Evolutionary conservation across 768 basidiomycete species (phyloP).

Genomic region (Boletus sensibilis): DNA sequence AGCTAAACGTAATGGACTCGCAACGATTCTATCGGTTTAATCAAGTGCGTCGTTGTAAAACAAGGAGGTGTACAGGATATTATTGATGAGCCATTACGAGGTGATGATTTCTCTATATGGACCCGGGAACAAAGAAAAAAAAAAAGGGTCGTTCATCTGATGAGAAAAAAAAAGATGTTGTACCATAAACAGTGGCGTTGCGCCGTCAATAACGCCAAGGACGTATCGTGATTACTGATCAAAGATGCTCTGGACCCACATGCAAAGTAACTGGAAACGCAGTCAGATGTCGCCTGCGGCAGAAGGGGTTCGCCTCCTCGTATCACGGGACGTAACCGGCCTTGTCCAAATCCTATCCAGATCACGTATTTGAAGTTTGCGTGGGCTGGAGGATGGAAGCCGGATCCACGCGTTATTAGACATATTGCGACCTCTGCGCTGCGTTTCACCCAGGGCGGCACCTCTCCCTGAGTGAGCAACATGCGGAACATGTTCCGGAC

Average conservation of each 20-base stretch:
- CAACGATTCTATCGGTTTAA: neutral
- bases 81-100: constrained; percentile 10
- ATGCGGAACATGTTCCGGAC: constrained; percentile 7
- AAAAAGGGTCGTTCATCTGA: constrained; percentile 10
- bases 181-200: constrained; percentile 2
- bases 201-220: neutral
- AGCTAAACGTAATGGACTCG: constrained; percentile 1
- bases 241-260: constrained; percentile 9
- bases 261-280: constrained; percentile 4
- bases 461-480: constrained; percentile 1
- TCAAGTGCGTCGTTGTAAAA: constrained; percentile 10
- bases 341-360: constrained; percentile 24
- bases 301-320: constrained; percentile 33
- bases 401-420: constrained; percentile 11
- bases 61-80: constrained; percentile 3
- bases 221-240: constrained; percentile 11
- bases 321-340: constrained; percentile 25
- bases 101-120: neutral
- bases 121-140: constrained; percentile 4
- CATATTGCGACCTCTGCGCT: constrained; percentile 12
- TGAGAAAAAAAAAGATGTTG: constrained; percentile 14
- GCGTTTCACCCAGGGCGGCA: neutral
- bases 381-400: constrained; percentile 21
- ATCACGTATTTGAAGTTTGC: constrained; percentile 18
- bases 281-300: constrained; percentile 33